phyloP scores from a whole-genome alignment of 176 grass and related monocot species.

The Eragrostis curvula region DNA sequence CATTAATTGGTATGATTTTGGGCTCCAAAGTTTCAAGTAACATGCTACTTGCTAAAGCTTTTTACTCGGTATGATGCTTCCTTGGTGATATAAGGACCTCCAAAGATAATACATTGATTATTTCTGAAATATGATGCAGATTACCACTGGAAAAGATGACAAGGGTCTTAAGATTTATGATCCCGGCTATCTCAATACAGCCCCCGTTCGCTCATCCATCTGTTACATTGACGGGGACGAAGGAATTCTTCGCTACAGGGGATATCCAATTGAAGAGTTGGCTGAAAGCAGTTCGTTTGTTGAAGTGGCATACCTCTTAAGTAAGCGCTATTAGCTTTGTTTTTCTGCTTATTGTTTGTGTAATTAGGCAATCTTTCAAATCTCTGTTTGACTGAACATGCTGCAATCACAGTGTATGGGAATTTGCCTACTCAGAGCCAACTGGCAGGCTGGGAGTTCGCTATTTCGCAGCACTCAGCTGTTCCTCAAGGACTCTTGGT shows the following conservation, averaged over 20 bases:
- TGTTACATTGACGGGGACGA: slow-evolving; percentile 97
- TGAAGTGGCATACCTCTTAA: slow-evolving; percentile 92
- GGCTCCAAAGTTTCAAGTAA: neutral
- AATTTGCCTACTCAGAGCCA: slow-evolving; percentile 82
- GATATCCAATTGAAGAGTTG: slow-evolving; percentile 95
- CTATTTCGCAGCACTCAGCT: slow-evolving; percentile 93
- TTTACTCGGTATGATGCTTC: neutral
- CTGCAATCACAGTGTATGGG: slow-evolving; percentile 67
- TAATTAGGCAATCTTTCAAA: neutral
- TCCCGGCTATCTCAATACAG: slow-evolving; percentile 94
- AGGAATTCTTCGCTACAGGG: slow-evolving; percentile 98
- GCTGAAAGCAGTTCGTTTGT: slow-evolving; percentile 88
- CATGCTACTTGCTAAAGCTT: neutral
- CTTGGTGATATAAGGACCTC: neutral
- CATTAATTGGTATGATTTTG: neutral
- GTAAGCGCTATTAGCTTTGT: slow-evolving; percentile 47
- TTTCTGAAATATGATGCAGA: slow-evolving; percentile 46
- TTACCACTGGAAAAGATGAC: slow-evolving; percentile 77
- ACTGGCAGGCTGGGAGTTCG: slow-evolving; percentile 82
- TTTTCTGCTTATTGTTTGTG: neutral
- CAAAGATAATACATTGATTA: neutral
- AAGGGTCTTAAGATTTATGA: slow-evolving; percentile 96
- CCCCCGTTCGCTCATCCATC: slow-evolving; percentile 82
- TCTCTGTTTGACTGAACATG: slow-evolving; percentile 20
- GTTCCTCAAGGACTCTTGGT: slow-evolving; percentile 95